Conservation (phyloP, 345 rosid genomes). For the Eucalyptus globulus region DNA sequence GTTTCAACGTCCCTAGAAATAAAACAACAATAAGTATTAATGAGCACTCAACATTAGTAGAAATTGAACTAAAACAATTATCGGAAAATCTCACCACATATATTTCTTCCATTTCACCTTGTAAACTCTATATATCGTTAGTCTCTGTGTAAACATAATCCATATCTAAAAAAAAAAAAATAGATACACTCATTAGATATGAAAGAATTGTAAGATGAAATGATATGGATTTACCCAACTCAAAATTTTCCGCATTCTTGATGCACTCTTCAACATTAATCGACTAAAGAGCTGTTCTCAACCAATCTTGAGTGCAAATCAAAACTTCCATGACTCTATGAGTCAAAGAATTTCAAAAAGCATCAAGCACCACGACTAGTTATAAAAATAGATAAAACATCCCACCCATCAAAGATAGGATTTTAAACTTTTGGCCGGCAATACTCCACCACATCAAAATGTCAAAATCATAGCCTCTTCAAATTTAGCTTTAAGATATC, state of each 20-base stretch:
- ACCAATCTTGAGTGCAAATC: neutral
- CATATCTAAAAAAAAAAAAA: neutral
- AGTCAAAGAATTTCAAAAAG: neutral
- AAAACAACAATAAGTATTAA: neutral
- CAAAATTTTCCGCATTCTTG: neutral
- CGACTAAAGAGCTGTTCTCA: rapidly evolving
- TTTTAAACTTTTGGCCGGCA: no score
- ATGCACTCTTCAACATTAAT: neutral
- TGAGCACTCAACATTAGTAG: neutral
- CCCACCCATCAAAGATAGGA: no score
- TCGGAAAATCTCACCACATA: neutral
- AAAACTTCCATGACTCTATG: neutral
- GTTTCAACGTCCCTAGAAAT: neutral
- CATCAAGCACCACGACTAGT: neutral
- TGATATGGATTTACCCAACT: neutral
- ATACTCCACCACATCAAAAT: neutral
- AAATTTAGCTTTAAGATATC: no score
- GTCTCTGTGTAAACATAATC: neutral
- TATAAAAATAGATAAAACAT: neutral
- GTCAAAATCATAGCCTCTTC: neutral
- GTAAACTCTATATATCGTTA: neutral
- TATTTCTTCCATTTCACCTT: neutral
- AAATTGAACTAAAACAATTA: no score
- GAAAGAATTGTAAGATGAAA: neutral
- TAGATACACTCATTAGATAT: neutral